A percentile compares a stretch with the other conserved stretches of the same genome.
phyloP scores from a whole-genome alignment of 345 rosid species.

The Excoecaria agallocha region DNA sequence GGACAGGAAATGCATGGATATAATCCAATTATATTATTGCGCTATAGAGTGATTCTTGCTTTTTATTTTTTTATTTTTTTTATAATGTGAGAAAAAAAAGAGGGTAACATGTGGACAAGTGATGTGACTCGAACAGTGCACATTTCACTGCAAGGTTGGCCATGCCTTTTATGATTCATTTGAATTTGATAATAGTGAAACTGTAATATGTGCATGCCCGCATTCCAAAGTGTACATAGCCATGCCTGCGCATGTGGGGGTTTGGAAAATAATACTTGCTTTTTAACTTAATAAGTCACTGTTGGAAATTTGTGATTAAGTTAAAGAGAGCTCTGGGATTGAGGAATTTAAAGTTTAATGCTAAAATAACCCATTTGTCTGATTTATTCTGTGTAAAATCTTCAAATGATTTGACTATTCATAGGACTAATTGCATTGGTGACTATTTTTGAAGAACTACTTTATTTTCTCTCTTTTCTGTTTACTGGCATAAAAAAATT shows the following conservation, averaged over 20 bases:
- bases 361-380: not conserved
- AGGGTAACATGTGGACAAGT: not conserved
- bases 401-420: not conserved
- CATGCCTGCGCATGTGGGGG: not conserved
- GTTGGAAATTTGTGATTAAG: not conserved
- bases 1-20: not conserved
- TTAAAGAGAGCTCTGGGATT: not conserved
- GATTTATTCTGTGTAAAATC: not conserved
- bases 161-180: not conserved
- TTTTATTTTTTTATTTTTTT: too few relatives aligned
- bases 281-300: not conserved
- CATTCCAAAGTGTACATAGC: too few relatives aligned
- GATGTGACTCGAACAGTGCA: not conserved
- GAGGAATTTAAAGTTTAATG: not conserved
- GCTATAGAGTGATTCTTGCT: not conserved
- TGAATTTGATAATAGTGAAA: not conserved
- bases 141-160: not conserved
- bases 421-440: not conserved
- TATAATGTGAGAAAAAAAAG: not conserved
- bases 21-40: not conserved
- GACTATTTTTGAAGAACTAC: not conserved
- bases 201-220: not conserved
- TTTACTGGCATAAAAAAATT: conserved; percentile 8
- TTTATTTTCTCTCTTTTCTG: not conserved
- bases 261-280: not conserved